Conservation (phyloP, 345 rosid species). For the Dovyalis caffra region DNA sequence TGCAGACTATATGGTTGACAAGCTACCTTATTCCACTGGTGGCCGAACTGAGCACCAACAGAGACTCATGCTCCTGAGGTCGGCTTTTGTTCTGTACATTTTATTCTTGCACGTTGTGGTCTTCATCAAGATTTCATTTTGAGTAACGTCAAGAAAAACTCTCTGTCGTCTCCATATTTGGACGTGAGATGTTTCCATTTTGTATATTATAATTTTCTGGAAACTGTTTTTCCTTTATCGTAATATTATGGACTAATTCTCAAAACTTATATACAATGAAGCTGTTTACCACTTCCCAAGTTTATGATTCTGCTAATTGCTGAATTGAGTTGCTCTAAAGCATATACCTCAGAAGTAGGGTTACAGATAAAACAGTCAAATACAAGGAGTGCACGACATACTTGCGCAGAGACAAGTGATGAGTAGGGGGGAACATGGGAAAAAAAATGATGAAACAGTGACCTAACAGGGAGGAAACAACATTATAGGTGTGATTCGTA, state of each 20-base stretch:
- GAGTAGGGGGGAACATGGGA: neutral
- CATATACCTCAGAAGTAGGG: too few relatives aligned
- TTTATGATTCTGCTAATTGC: neutral
- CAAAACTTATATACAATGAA: neutral
- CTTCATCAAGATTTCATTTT: slow-evolving; percentile 88
- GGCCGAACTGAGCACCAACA: slow-evolving; percentile 59
- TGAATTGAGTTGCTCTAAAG: neutral
- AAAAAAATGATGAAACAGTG: neutral
- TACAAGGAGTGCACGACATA: neutral
- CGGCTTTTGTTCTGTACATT: slow-evolving; percentile 83
- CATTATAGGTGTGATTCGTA: neutral
- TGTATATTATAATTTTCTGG: neutral
- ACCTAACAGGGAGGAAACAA: neutral
- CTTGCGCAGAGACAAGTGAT: neutral
- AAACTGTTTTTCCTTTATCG: neutral
- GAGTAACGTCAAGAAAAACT: slow-evolving; percentile 22
- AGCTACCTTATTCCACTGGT: slow-evolving; percentile 53
- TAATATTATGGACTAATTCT: neutral
- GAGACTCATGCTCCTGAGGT: slow-evolving; percentile 73
- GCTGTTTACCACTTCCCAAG: neutral
- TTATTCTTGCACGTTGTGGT: slow-evolving; percentile 71
- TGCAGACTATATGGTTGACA: slow-evolving; percentile 46
- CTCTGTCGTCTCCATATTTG: neutral
- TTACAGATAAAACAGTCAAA: too few relatives aligned
- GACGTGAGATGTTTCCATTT: neutral